Evolutionary conservation across 1,139 yeast genomes (phyloP), one percentile per base, ranked within the genome.

Genomic region (Scheffersomyces cryptocercus): DNA sequence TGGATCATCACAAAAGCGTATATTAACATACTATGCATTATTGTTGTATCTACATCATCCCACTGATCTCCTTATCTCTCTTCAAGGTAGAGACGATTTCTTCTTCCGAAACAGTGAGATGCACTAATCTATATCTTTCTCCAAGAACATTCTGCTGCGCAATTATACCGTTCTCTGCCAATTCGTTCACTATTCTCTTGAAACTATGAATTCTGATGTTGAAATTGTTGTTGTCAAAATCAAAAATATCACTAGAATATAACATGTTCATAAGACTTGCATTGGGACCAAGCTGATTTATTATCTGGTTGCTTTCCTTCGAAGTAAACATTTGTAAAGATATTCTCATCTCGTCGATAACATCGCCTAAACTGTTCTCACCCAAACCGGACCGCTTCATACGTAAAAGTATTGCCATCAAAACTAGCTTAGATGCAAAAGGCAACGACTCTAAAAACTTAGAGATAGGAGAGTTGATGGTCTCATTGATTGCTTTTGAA

Each of bases 81-180:
- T 77, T 78, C 43, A 88, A 72, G 15, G 82, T 86, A 33, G 73
- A 70, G 28, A 74, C 60, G 5, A 88, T 74, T 50, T 87, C 96
- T 45, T 84, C 95, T 42, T 81, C 84, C 3, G 91, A 80, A 1
- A 88, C 71, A 52, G 81, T 81, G 43, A 93, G 66, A 42, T 86
- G 79, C 1, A 91, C 68, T 46, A 80, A 64, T 29, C 83, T 75
- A 45, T 81, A 68, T 44, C 96, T 72, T 55, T 88, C 95, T 29
- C 90, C 84, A 41, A 77, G 77, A 46, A 79, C 70, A 43, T 77
- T 77, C 57, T 88, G 95, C 54, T 81, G 84, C 3, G 81, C 70
- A 3, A 93, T 54, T 13, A 91, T 68, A 0, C 98, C 98, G 37
- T 83, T 82, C 48, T 89, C 97, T 6, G 81, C 80, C 42, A 93